Percentiles rank a stretch among this genome's conserved stretches.
Conservation (phyloP, 441 rosid species). For the Jatropha podagrica region DNA sequence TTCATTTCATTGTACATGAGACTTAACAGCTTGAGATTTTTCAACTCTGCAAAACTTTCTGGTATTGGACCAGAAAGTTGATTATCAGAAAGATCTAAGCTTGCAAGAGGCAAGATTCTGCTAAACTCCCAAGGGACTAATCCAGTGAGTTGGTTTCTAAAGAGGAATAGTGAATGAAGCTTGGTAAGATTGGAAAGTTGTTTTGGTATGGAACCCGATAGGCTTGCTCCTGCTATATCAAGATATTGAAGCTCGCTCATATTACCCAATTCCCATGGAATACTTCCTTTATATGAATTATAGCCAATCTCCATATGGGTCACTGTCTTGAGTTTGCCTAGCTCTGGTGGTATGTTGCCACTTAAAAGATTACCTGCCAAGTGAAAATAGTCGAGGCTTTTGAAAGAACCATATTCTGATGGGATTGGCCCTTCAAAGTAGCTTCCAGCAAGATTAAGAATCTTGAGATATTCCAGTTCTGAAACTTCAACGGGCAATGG, state of each 20-base stretch:
- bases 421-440: conserved; percentile 88
- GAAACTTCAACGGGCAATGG: conserved; percentile 61
- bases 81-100: conserved; percentile 91
- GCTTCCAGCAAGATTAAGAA: conserved; percentile 91
- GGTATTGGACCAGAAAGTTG: conserved; percentile 76
- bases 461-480: conserved; percentile 50
- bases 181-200: conserved; percentile 73
- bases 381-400: conserved; percentile 71
- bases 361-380: conserved; percentile 73
- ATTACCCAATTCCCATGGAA: conserved; percentile 76
- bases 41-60: conserved; percentile 64
- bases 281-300: conserved; percentile 64
- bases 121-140: conserved; percentile 69
- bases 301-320: conserved; percentile 97
- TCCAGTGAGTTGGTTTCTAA: conserved; percentile 70
- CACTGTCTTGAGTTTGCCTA: conserved; percentile 62
- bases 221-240: conserved; percentile 80
- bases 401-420: conserved; percentile 64
- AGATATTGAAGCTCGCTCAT: conserved; percentile 79
- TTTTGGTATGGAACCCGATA: conserved; percentile 69
- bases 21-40: conserved; percentile 69
- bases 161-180: conserved; percentile 80
- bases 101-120: conserved; percentile 45
- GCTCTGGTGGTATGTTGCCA: conserved; percentile 65
- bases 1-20: conserved; percentile 86